Base-by-base conservation (phyloP, 2,329 filamentous ascomycete species). In the Scedosporium boydii region DNA sequence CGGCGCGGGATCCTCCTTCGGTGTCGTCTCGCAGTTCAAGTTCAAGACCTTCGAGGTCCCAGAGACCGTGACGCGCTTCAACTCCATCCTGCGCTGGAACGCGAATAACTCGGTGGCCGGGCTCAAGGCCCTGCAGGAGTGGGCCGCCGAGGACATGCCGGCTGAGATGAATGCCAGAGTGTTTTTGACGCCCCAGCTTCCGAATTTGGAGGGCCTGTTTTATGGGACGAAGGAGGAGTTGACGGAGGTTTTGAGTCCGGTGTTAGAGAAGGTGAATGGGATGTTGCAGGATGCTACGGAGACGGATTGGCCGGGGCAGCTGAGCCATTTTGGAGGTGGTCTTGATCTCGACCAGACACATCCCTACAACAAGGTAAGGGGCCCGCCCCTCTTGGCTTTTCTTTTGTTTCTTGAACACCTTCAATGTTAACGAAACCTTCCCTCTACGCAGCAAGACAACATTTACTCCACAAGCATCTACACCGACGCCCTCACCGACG, bases 1-100 rank as follows among this genome's bases (percentile, higher is more conserved):
- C 7, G 77, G 77, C 16, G 75, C 75, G 0, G 77, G 75, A 3
- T 73, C 74, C 12, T 77, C 74, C 10, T 77, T 78, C 62, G 77
- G 75, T 21, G 71, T 79, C 62, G 74, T 77, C 12, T 68, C 71
- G 5, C 70, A 70, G 41, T 76, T 77, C 66, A 69, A 71, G 63
- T 73, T 78, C 67, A 69, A 73, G 61, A 78, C 76, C 2, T 76
- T 76, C 55, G 64, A 69, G 4, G 74, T 71, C 0, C 75, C 76
- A 2, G 59, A 69, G 5, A 63, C 67, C 46, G 67, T 73, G n/a
- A 73, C 72, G 0, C 63, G 64, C 21, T 73, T 70, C 66, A 63
- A 68, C 44, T 65, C 68, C 42, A 66, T 61, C 3, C 59, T 65
- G 0, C 62, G 61, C 6, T 66, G 63, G 64, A 63, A 61, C 14